Evolutionary conservation across 495 filamentous ascomycete species (phyloP).

Genomic region (Lasiosphaeria ovina): DNA sequence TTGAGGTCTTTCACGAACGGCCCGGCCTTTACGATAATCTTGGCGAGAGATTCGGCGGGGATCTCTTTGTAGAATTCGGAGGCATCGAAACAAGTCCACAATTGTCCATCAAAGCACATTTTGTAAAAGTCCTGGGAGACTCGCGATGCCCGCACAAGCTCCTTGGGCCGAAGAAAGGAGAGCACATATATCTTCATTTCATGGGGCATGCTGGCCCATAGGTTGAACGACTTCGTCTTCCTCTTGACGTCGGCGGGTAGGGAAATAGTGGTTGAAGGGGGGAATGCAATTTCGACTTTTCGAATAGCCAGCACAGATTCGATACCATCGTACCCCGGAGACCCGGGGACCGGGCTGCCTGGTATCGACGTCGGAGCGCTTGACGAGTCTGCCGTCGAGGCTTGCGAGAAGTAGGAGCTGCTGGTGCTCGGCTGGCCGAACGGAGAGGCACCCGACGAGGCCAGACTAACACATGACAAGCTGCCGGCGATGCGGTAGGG

Average conservation of each 20-base stretch:
- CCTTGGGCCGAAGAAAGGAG: conserved; percentile 69
- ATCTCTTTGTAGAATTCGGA: conserved; percentile 86
- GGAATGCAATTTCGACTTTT: conserved; percentile 28
- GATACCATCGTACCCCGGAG: conserved; percentile 32
- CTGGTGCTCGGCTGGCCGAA: conserved; percentile 46
- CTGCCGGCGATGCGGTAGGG: conserved; percentile 55
- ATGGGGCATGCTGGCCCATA: conserved; percentile 76
- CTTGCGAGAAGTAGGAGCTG: conserved; percentile 55
- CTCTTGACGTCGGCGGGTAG: conserved; percentile 62
- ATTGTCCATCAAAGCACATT: conserved; percentile 91
- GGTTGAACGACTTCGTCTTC: conserved; percentile 57
- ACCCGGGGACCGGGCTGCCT: conserved; percentile 47
- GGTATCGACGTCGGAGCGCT: conserved; percentile 62
- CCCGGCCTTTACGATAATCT: conserved; percentile 80
- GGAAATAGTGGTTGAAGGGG: conserved; percentile 50
- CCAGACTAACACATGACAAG: conserved; percentile 82
- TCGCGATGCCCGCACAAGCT: conserved; percentile 76
- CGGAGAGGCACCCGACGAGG: conserved; percentile 53
- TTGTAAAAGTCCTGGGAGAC: conserved; percentile 80
- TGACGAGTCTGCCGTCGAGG: conserved; percentile 58
- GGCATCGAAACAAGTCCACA: conserved; percentile 84
- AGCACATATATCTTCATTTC: conserved; percentile 82
- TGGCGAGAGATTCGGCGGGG: conserved; percentile 74
- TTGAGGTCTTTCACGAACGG: conserved; percentile 92
- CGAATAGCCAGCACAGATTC: conserved; percentile 37